These are phyloP conservation scores for Cystobasidium slooffiae DNA, from an alignment of 1,284 basidiomycete genomes.

Conservation along the genomic window DNA sequence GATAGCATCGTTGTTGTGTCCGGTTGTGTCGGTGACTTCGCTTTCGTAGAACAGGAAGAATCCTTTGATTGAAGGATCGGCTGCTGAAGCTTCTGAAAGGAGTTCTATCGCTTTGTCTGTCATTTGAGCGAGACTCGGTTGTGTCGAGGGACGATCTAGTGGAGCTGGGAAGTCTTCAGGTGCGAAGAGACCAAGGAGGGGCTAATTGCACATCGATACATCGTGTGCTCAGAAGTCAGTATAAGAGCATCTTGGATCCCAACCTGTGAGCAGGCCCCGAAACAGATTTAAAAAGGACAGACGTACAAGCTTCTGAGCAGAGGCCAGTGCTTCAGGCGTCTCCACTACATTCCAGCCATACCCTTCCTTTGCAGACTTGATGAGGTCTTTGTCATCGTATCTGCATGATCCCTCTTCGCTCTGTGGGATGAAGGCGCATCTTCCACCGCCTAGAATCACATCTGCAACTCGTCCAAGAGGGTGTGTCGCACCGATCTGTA, in stretches of 20 bases:
- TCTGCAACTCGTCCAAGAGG: slow-evolving; percentile 11
- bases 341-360: slow-evolving; percentile 19
- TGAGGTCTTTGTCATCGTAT: slow-evolving; percentile 10
- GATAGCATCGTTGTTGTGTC: slow-evolving; percentile 1
- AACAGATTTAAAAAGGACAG: background rate
- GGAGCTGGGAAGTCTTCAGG: slow-evolving; percentile 11
- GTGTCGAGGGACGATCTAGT: slow-evolving; percentile 6
- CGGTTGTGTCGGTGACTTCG: slow-evolving; percentile 2
- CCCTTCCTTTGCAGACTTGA: slow-evolving; percentile 4
- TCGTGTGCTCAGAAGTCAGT: background rate
- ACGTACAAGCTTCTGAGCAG: slow-evolving; percentile 5
- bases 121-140: background rate
- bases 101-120: background rate
- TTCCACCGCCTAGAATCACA: slow-evolving; percentile 2
- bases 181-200: slow-evolving; percentile 19
- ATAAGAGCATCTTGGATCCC: background rate
- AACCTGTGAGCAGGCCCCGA: background rate
- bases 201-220: background rate
- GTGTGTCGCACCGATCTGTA: slow-evolving; percentile 8
- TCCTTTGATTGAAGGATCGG: background rate
- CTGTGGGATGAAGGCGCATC: slow-evolving; percentile 18
- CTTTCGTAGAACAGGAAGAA: slow-evolving; percentile 12
- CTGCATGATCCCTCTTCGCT: slow-evolving; percentile 3
- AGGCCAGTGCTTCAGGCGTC: background rate
- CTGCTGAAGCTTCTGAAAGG: background rate